A percentile compares a stretch with the other conserved stretches of the same genome.
Conservation (phyloP, 2,329 filamentous ascomycete species). For the Myriosclerotinia scirpicola region DNA sequence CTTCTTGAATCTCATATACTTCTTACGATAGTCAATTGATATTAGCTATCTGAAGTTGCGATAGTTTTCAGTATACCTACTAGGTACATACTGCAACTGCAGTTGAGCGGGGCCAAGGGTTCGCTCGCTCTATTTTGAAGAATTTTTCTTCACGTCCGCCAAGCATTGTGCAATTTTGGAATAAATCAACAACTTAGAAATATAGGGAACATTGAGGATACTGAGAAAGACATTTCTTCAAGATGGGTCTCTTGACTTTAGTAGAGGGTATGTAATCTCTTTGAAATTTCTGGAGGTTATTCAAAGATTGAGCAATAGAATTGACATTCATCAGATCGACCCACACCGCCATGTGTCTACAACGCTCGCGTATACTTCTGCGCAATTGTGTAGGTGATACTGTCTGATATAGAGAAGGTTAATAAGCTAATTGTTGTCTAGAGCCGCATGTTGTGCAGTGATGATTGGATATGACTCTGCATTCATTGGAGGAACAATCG, state of each 20-base stretch:
- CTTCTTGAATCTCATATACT: not conserved
- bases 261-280: conserved; percentile 51
- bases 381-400: conserved; percentile 27
- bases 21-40: not conserved
- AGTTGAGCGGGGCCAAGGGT: conserved; percentile 13
- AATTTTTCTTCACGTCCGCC: conserved; percentile 15
- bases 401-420: not conserved
- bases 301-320: conserved; percentile 40
- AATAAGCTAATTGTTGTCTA: conserved; percentile 8
- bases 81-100: not conserved
- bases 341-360: conserved; percentile 35
- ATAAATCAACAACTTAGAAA: not conserved
- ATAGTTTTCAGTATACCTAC: too few species aligned
- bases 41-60: too few species aligned
- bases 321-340: conserved; percentile 29
- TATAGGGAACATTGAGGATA: not conserved
- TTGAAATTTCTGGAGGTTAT: conserved; percentile 40
- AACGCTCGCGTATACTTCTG: conserved; percentile 34
- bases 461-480: conserved; percentile 42
- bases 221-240: conserved; percentile 6
- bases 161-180: not conserved
- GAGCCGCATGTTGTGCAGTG: conserved; percentile 57
- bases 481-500: conserved; percentile 35
- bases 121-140: not conserved
- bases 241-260: conserved; percentile 48